Evolutionary conservation across 345 rosid species (phyloP).

Genomic region (Stellera chamaejasme): DNA sequence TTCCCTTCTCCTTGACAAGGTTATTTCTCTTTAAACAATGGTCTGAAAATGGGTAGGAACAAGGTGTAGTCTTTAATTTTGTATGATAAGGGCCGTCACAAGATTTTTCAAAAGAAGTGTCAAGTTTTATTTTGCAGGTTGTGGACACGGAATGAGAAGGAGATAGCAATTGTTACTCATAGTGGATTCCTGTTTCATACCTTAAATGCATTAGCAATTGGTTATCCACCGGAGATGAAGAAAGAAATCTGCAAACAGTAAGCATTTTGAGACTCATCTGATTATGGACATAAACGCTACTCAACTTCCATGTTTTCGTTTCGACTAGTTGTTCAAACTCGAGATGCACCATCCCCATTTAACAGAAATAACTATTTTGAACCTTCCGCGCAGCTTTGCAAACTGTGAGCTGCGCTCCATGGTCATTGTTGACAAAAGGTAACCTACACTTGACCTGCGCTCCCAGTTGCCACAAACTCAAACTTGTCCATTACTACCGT

Average conservation of each 20-base stretch:
- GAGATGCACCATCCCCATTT: neutral
- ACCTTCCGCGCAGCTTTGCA: conserved; percentile 53
- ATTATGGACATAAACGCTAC: neutral
- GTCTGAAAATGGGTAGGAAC: neutral
- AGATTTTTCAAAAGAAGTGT: too few relatives aligned
- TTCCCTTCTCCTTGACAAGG: neutral
- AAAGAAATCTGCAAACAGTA: conserved; percentile 73
- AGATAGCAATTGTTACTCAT: conserved; percentile 96
- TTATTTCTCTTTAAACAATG: neutral
- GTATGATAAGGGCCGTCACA: too few relatives aligned
- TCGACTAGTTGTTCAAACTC: too few relatives aligned
- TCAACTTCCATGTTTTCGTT: too few relatives aligned
- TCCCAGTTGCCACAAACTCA: too few relatives aligned
- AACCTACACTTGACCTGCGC: conserved; percentile 3
- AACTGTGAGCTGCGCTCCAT: conserved; percentile 97
- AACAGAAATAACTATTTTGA: conserved; percentile 7
- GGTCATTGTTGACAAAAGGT: conserved; percentile 81
- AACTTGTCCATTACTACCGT: neutral
- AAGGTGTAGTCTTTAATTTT: neutral
- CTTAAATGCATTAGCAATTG: conserved; percentile 56
- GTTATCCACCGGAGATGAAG: conserved; percentile 71
- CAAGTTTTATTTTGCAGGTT: conserved; percentile 40
- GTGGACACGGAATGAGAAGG: conserved; percentile 94
- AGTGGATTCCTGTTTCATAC: conserved; percentile 90
- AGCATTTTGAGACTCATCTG: conserved; percentile 17